Base-by-base conservation (phyloP, 1,139 yeast genomes). In the Yamadazyma dendronema region DNA sequence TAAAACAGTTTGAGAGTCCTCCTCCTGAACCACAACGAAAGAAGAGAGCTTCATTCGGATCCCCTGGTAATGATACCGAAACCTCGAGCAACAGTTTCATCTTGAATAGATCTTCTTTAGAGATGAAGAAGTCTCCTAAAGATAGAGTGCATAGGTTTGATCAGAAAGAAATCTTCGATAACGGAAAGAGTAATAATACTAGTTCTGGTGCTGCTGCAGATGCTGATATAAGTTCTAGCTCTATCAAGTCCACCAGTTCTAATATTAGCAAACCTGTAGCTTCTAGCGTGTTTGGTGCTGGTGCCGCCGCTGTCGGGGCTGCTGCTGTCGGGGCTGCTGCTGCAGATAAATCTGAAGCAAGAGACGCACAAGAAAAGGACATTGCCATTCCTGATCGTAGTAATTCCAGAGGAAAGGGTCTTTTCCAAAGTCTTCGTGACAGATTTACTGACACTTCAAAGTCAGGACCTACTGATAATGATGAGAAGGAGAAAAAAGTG, bases 1-100 rank as follows among this genome's bases (percentile, higher is more conserved):
- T 69, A 7, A 65, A 56, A 41, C 65, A 66, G 36, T 68, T 66
- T 45, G 74, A 68, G 43, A 56, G 57, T 37, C 58, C 67, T 10
- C 44, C 49, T 26, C 45, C 42, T 16, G 74, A 67, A 43, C 52
- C 53, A 35, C 55, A 65, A 8, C 15, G 31, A 17, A 30, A 25
- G 33, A 34, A 34, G 11, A 41, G 44, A 33, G 34, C 33, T 14
- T 38, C 45, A 4, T 37, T 34, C 33, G 38, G 44, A 26, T 40
- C 49, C 9, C 41, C 43, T 4, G 27, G 28, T 12, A 34, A 38
- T 29, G 44, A 43, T 15, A 34, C 34, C 23, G 48, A 43, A 31
- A 38, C 49, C 1, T 39, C 40, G 12, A 41, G 48, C 24, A 48
- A 41, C 31, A 48, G 52, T 31, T 51, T 51, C 31, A 31, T 51